Evolutionary conservation across 164 flowering plant species (phyloP).

Genomic region (Warburgia ugandensis): DNA sequence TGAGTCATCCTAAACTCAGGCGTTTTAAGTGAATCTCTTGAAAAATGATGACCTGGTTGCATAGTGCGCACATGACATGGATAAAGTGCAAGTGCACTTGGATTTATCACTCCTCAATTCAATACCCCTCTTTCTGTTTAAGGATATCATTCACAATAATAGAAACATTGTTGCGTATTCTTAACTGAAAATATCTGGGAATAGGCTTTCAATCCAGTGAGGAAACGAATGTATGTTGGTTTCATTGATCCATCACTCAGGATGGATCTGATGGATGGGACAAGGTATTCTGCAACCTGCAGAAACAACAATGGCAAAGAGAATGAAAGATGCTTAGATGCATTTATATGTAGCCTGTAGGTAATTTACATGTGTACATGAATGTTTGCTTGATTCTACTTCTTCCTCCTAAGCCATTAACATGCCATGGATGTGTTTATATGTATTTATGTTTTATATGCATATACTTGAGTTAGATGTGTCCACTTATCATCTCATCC

Average conservation of each 20-base stretch:
- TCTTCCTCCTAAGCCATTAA: too few species aligned
- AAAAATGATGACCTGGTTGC: not conserved
- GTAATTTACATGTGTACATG: not conserved
- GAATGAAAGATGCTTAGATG: not conserved
- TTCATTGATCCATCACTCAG: constrained; percentile 50
- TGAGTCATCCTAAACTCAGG: not conserved
- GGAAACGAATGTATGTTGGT: constrained; percentile 82
- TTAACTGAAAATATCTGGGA: constrained; percentile 91
- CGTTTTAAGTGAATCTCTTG: not conserved
- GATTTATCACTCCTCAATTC: not conserved
- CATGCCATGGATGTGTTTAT: too few species aligned
- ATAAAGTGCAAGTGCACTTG: not conserved
- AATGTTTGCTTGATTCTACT: too few species aligned
- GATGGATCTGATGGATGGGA: constrained; percentile 61
- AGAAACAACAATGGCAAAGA: not conserved
- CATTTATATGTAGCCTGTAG: not conserved
- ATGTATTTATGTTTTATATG: too few species aligned
- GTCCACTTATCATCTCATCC: too few species aligned
- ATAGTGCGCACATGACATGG: not conserved
- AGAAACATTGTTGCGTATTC: constrained; percentile 1
- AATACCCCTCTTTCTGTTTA: not conserved
- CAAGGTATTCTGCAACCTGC: constrained; percentile 79
- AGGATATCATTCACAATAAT: not conserved
- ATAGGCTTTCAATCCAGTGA: constrained; percentile 89
- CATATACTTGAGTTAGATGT: too few species aligned